These are phyloP conservation scores for Phaeotremella skinneri DNA, from an alignment of 768 basidiomycete species.

Conservation along the genomic window DNA sequence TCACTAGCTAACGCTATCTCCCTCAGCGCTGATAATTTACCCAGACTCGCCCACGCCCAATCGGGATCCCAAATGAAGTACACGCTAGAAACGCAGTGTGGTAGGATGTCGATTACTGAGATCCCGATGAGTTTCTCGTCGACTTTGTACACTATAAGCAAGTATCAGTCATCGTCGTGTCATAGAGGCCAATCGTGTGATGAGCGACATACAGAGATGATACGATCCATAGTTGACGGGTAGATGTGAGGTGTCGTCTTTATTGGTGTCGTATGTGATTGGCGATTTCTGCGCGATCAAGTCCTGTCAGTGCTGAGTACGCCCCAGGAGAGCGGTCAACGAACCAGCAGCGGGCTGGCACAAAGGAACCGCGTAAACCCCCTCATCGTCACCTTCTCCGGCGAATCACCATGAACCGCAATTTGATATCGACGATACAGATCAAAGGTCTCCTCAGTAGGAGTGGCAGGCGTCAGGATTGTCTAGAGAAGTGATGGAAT, in stretches of 20 bases:
- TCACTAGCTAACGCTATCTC: slow-evolving; percentile 74
- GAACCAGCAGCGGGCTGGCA: slow-evolving; percentile 68
- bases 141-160: slow-evolving; percentile 60
- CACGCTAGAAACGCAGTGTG: slow-evolving; percentile 72
- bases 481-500: slow-evolving; percentile 56
- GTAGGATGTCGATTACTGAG: slow-evolving; percentile 85
- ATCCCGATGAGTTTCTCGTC: slow-evolving; percentile 80
- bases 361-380: slow-evolving; percentile 76
- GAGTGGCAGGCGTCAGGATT: slow-evolving; percentile 71
- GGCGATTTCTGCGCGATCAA: slow-evolving; percentile 63
- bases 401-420: slow-evolving; percentile 69
- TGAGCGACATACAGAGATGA: slow-evolving; percentile 63
- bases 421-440: slow-evolving; percentile 75
- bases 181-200: neutral
- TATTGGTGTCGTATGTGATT: slow-evolving; percentile 59
- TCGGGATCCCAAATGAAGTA: slow-evolving; percentile 82
- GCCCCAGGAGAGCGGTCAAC: slow-evolving; percentile 42
- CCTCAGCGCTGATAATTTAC: slow-evolving; percentile 70
- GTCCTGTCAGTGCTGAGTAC: neutral
- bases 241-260: slow-evolving; percentile 55
- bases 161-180: neutral
- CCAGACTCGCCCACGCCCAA: slow-evolving; percentile 51
- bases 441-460: slow-evolving; percentile 73
- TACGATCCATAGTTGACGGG: slow-evolving; percentile 85
- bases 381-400: slow-evolving; percentile 54